Evolutionary conservation across 2,329 filamentous ascomycete genomes (phyloP).

Genomic region (Exophiala oligosperma): DNA sequence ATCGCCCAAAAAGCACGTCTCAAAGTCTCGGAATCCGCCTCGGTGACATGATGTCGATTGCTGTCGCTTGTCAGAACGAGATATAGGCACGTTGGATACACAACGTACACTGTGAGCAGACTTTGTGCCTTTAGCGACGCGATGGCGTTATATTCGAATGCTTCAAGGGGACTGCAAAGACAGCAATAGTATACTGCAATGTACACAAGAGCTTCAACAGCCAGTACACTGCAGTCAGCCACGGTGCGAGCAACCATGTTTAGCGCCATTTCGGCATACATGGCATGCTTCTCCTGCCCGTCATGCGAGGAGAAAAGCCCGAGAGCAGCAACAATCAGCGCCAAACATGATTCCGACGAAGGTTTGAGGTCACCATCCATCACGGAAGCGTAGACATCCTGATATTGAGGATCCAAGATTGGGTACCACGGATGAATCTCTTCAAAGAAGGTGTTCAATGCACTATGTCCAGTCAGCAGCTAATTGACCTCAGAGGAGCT

Average conservation of each 20-base stretch:
- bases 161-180: conserved; percentile 32
- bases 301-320: conserved; percentile 27
- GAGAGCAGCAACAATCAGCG: conserved; percentile 33
- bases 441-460: conserved; percentile 30
- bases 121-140: conserved; percentile 35
- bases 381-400: conserved; percentile 25
- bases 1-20: conserved; percentile 30
- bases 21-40: conserved; percentile 18
- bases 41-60: not conserved
- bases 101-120: conserved; percentile 28
- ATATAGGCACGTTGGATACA: conserved; percentile 6
- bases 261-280: conserved; percentile 27
- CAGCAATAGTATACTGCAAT: conserved; percentile 33
- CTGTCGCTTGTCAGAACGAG: not conserved
- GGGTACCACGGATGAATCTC: conserved; percentile 34
- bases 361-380: conserved; percentile 27
- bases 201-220: conserved; percentile 32
- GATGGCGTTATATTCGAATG: conserved; percentile 33
- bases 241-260: conserved; percentile 28
- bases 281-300: conserved; percentile 12
- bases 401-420: conserved; percentile 28
- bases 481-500: not conserved
- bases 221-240: conserved; percentile 29
- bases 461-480: conserved; percentile 4
- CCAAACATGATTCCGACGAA: conserved; percentile 29